Percentiles rank a stretch among this genome's conserved stretches.
Evolutionary conservation across 495 filamentous ascomycete genomes (phyloP).

Genomic region (Penicillium roqueforti): DNA sequence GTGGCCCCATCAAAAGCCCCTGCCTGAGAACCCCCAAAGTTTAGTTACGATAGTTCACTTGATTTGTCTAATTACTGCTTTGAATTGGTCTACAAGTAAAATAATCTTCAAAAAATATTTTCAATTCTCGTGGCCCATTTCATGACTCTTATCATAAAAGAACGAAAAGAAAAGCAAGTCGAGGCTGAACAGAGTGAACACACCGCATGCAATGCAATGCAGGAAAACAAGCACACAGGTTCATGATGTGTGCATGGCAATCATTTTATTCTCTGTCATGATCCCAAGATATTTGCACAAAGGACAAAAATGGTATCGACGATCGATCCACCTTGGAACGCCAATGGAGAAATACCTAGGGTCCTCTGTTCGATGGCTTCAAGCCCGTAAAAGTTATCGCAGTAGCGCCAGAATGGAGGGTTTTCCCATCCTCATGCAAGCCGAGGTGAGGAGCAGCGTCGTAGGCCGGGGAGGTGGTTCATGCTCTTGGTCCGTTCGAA

Average conservation of each 20-base stretch:
- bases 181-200: slow-evolving; percentile 40
- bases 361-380: slow-evolving; percentile 24
- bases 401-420: slow-evolving; percentile 15
- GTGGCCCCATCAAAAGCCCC: too few relatives aligned
- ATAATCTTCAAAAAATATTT: slow-evolving; percentile 15
- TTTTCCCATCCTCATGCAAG: slow-evolving; percentile 16
- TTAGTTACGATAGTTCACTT: neutral
- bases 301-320: slow-evolving; percentile 20
- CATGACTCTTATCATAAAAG: slow-evolving; percentile 46
- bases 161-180: slow-evolving; percentile 38
- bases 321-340: slow-evolving; percentile 8
- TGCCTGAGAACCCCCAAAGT: too few relatives aligned
- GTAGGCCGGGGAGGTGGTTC: slow-evolving; percentile 5
- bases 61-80: neutral
- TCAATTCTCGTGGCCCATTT: slow-evolving; percentile 43
- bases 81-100: neutral
- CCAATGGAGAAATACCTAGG: slow-evolving; percentile 19
- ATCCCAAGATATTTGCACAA: slow-evolving; percentile 18
- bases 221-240: slow-evolving; percentile 28
- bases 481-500: slow-evolving; percentile 14
- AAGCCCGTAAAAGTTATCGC: slow-evolving; percentile 26
- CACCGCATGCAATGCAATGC: slow-evolving; percentile 26
- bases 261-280: slow-evolving; percentile 33
- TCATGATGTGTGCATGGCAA: slow-evolving; percentile 31
- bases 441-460: slow-evolving; percentile 14